phyloP scores from a whole-genome alignment of 2,329 filamentous ascomycete species.

The Verticillium isaacii region DNA sequence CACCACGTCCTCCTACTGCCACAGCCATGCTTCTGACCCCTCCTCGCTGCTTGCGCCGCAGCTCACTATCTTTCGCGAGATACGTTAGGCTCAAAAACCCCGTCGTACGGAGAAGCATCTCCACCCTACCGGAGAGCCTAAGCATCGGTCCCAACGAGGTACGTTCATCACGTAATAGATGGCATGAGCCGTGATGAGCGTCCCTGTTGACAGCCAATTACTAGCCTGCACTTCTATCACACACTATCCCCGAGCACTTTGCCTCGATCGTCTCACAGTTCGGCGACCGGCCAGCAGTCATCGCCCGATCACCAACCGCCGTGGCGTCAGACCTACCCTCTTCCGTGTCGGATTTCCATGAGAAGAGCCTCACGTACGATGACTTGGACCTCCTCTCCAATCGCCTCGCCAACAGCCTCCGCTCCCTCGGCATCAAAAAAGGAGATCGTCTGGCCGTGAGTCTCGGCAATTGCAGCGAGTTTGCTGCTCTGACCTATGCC shows the following conservation, averaged over 20 bases:
- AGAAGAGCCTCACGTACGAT: slow-evolving; percentile 68
- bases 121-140: neutral
- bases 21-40: neutral
- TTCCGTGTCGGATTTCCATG: slow-evolving; percentile 51
- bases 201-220: neutral
- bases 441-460: slow-evolving; percentile 83
- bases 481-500: slow-evolving; percentile 81
- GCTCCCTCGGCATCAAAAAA: slow-evolving; percentile 67
- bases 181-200: neutral
- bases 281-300: slow-evolving; percentile 60
- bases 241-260: slow-evolving; percentile 72
- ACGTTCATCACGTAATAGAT: neutral
- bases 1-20: neutral
- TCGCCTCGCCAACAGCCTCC: slow-evolving; percentile 65
- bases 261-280: slow-evolving; percentile 55
- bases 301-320: slow-evolving; percentile 39
- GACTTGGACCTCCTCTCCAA: slow-evolving; percentile 73
- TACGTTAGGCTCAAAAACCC: neutral
- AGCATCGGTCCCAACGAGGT: slow-evolving; percentile 5
- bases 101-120: neutral
- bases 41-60: neutral
- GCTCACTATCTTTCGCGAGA: neutral
- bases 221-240: slow-evolving; percentile 60
- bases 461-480: slow-evolving; percentile 80
- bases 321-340: slow-evolving; percentile 24